Evolutionary conservation across 2,329 filamentous ascomycete species (phyloP).

Genomic region (Talaromyces marneffei): DNA sequence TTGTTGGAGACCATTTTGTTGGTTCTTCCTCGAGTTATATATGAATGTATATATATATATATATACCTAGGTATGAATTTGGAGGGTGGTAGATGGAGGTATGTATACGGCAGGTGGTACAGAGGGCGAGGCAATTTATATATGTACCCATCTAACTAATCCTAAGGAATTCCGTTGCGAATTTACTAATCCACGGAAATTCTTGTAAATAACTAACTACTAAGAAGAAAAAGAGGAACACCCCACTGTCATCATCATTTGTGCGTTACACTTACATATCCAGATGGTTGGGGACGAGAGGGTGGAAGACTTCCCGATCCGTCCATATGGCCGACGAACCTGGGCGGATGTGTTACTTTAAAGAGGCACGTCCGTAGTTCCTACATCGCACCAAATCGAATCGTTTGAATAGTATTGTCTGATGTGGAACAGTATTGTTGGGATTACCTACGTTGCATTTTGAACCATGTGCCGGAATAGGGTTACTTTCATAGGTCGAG

Average conservation of each 20-base stretch:
- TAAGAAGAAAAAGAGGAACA: not conserved
- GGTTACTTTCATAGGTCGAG: not conserved
- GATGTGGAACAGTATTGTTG: not conserved
- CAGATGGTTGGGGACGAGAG: conserved; percentile 4
- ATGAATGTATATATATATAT: too few species aligned
- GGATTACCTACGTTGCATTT: not conserved
- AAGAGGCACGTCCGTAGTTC: not conserved
- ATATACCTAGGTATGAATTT: too few species aligned
- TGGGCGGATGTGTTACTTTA: conserved; percentile 1
- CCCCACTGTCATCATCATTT: not conserved
- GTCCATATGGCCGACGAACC: conserved; percentile 4
- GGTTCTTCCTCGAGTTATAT: not conserved
- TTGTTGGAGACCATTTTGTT: conserved; percentile 54
- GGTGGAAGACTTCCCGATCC: conserved; percentile 17
- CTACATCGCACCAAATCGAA: too few species aligned
- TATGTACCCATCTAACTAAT: not conserved
- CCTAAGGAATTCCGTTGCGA: not conserved
- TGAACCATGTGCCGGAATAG: not conserved
- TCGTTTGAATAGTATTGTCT: too few species aligned
- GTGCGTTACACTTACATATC: not conserved
- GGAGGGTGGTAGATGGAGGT: too few species aligned
- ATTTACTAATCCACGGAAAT: not conserved
- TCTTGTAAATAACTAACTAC: not conserved
- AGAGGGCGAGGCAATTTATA: not conserved
- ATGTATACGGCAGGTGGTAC: not conserved